Base-by-base conservation (phyloP, 352 stramenopile species). In the Phytophthora constricta region DNA sequence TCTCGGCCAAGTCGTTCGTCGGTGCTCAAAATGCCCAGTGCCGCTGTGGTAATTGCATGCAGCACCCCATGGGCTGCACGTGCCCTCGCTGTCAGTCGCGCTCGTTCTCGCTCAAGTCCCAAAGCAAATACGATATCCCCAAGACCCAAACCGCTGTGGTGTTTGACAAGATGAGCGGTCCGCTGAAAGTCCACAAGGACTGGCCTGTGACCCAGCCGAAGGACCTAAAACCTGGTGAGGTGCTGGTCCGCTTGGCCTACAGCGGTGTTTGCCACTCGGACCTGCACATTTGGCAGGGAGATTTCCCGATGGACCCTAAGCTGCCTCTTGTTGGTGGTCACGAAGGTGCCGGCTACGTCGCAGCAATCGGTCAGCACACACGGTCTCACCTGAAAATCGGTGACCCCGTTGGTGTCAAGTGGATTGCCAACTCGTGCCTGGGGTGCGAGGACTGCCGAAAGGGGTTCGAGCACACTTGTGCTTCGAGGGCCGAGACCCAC, bases 291-390 rank as follows among this genome's bases (percentile, higher is more conserved):
- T 86, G 77, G 77, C 45, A 71, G 13, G 74, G 74, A 17, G 68
- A 82, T 25, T 67, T 71, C 45, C 68, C 74, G 0, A n/a, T 71
- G 2, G 46, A 63, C 20, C 62, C 51, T 23, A 77, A 79, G 59
- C 41, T 80, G 28, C 79, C 81, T 1, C 61, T 78, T 14, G 73
- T 90, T 11, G 79, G 77, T 31, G 81, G 81, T 19, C 79, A 90
- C 52, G 81, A 90, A 78, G 77, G 77, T 25, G 64, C 77, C 5
- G 77, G 77, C 13, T 83, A 82, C 67, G 58, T 86, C 17, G 77
- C 77, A 10, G 79, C 79, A 20, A 80, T 87, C 26, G 81, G 74
- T n/a, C 26, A 75, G 1, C 37, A 86, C 53, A 86, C 73, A 0
- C 56, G 62, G 17, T 79, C 74, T 13, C 55, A 69, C 16, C 72